These are phyloP conservation scores for Naegleria fowleri DNA, from an alignment of 208 protist species.

Conservation along the genomic window DNA sequence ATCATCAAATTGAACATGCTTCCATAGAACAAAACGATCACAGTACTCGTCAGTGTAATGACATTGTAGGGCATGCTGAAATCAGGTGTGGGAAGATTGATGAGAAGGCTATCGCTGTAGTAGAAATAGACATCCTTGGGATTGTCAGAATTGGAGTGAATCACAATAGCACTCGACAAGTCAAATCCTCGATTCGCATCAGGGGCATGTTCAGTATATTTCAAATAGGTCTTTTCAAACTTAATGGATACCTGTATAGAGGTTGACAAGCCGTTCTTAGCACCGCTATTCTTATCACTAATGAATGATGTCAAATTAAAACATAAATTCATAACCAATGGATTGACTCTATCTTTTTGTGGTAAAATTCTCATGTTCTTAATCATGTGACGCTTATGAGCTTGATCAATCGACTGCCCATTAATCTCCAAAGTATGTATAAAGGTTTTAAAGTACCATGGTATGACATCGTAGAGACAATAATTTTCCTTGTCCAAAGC, in stretches of 20 bases:
- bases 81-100: conserved; percentile 11
- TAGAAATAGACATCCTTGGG: background rate
- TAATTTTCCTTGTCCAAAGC: background rate
- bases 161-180: background rate
- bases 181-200: conserved; percentile 27
- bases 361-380: background rate
- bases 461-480: conserved; percentile 13
- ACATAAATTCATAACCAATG: background rate
- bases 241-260: background rate
- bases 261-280: too few relatives aligned
- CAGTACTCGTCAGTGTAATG: background rate
- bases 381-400: background rate
- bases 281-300: background rate
- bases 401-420: background rate
- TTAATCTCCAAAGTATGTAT: conserved; percentile 1
- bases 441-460: conserved; percentile 17
- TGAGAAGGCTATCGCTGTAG: conserved; percentile 16
- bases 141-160: background rate
- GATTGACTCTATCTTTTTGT: background rate
- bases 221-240: conserved; percentile 22
- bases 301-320: background rate
- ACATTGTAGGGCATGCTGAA: conserved; percentile 28
- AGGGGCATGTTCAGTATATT: conserved; percentile 10
- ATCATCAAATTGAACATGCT: background rate
- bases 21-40: conserved; percentile 18